Conservation (phyloP, 371 early-diverging fungal genomes). For the Coemansia sp. region DNA sequence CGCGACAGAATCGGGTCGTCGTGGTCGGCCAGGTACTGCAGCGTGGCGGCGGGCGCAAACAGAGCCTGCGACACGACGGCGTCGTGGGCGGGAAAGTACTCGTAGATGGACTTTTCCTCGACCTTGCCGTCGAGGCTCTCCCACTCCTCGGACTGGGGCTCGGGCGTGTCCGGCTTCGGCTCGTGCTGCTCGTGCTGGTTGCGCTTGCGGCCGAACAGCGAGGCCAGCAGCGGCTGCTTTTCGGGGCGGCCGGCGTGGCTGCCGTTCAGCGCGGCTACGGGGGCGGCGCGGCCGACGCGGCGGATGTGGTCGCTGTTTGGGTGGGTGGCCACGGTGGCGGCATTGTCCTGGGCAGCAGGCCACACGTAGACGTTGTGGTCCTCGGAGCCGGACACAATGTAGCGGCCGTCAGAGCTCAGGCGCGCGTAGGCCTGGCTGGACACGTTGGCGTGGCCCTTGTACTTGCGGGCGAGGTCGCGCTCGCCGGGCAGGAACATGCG, state of each 20-base stretch:
- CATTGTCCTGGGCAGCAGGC: slow-evolving; percentile 54
- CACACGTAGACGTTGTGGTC: slow-evolving; percentile 74
- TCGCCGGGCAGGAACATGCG: slow-evolving; percentile 74
- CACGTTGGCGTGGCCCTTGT: slow-evolving; percentile 71
- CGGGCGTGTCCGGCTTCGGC: background rate
- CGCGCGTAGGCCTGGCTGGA: slow-evolving; percentile 70
- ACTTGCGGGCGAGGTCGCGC: slow-evolving; percentile 70
- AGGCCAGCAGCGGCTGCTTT: slow-evolving; percentile 35
- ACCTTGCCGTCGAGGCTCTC: slow-evolving; percentile 50
- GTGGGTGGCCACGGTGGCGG: slow-evolving; percentile 45
- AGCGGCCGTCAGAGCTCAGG: slow-evolving; percentile 73
- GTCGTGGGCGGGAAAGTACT: slow-evolving; percentile 54
- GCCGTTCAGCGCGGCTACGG: background rate
- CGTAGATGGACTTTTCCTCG: slow-evolving; percentile 49
- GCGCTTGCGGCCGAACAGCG: slow-evolving; percentile 34
- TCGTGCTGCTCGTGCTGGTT: slow-evolving; percentile 3
- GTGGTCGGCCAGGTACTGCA: slow-evolving; percentile 56
- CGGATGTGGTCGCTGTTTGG: slow-evolving; percentile 45
- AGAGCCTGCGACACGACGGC: slow-evolving; percentile 59
- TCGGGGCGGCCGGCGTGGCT: background rate
- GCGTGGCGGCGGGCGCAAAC: slow-evolving; percentile 64
- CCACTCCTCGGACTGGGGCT: slow-evolving; percentile 17
- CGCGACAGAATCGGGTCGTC: slow-evolving; percentile 53
- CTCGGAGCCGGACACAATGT: slow-evolving; percentile 81
- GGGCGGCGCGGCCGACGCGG: slow-evolving; percentile 36